Percentiles rank a stretch among this genome's conserved stretches.
Evolutionary conservation across 352 stramenopile species (phyloP).

Genomic region (Hyaloperonospora brassicae): DNA sequence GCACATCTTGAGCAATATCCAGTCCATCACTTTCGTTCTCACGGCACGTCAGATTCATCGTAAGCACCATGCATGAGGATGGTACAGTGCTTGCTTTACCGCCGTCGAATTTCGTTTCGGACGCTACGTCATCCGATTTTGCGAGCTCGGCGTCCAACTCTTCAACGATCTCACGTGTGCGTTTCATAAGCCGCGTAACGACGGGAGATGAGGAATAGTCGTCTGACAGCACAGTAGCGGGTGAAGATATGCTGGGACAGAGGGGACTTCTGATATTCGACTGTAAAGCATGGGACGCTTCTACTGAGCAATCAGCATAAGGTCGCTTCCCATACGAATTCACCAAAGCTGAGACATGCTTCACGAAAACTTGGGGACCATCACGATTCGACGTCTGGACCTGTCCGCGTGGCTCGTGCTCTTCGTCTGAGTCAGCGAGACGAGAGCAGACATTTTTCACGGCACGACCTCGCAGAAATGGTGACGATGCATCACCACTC

Average conservation of each 20-base stretch:
- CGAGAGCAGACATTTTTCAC: constrained; percentile 38
- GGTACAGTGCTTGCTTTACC: neutral
- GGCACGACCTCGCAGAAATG: constrained; percentile 18
- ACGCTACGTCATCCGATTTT: constrained; percentile 1
- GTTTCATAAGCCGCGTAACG: constrained; percentile 21
- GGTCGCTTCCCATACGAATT: constrained; percentile 4
- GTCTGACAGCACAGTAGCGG: constrained; percentile 12
- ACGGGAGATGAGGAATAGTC: constrained; percentile 16
- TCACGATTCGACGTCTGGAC: neutral
- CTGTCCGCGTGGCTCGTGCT: constrained; percentile 6
- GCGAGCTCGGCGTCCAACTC: constrained; percentile 24
- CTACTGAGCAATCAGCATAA: neutral
- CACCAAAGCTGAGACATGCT: constrained; percentile 5
- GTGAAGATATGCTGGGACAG: neutral
- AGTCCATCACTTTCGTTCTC: constrained; percentile 15
- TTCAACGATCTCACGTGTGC: constrained; percentile 23
- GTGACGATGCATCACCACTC: constrained; percentile 13
- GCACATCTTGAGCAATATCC: constrained; percentile 13
- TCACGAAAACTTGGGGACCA: neutral
- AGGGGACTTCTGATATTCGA: constrained; percentile 3
- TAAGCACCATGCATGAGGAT: constrained; percentile 14
- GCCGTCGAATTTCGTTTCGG: neutral
- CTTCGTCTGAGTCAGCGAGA: constrained; percentile 42
- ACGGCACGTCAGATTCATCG: constrained; percentile 21
- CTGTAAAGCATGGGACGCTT: constrained; percentile 1